Conservation (phyloP, 2,329 filamentous ascomycete species). For the Colletotrichum endophyticum region DNA sequence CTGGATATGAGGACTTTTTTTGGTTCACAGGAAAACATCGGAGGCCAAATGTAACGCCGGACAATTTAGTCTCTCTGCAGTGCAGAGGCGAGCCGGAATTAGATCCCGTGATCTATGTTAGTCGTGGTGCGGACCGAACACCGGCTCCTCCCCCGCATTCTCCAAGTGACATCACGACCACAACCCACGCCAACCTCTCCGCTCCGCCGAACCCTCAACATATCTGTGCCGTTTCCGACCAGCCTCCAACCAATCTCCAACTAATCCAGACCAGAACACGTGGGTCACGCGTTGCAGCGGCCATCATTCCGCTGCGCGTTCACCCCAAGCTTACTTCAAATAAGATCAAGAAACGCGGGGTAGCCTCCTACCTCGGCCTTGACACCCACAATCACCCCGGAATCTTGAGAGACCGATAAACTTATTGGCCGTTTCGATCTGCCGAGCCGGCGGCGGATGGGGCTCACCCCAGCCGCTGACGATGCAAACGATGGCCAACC, state of each 20-base stretch:
- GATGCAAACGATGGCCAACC: neutral
- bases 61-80: neutral
- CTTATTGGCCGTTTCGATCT: neutral
- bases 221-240: neutral
- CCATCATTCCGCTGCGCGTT: neutral
- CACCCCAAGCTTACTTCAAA: neutral
- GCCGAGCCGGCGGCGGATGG: neutral
- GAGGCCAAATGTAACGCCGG: neutral
- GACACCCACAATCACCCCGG: neutral
- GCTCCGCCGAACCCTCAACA: neutral
- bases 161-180: constrained; percentile 7
- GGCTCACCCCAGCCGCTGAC: neutral
- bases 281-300: neutral
- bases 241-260: neutral
- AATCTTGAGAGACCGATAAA: neutral
- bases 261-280: neutral
- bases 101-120: neutral
- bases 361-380: neutral
- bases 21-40: neutral
- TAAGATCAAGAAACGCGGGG: neutral
- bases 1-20: neutral
- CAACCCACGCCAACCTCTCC: neutral
- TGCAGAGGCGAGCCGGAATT: neutral
- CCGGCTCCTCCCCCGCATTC: constrained; percentile 5
- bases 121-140: neutral